Percentiles rank a stretch among this genome's conserved stretches.
Evolutionary conservation across 495 filamentous ascomycete genomes (phyloP).

Genomic region (Lophiostoma macrostomum): DNA sequence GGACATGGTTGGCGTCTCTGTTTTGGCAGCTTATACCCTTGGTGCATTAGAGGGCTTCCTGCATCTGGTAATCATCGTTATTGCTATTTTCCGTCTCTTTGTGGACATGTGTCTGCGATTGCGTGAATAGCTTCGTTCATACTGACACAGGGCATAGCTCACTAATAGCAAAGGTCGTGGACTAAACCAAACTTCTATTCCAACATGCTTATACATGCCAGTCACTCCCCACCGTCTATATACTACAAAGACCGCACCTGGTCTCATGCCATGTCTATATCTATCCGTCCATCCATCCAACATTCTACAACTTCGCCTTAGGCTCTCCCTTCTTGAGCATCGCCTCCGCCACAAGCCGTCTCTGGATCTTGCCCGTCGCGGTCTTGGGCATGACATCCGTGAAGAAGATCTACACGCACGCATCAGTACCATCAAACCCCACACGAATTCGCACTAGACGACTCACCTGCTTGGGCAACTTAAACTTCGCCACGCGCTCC

Average conservation of each 20-base stretch:
- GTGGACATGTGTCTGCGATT: too few species aligned
- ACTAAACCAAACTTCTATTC: too few species aligned
- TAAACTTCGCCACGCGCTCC: constrained; percentile 71
- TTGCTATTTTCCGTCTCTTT: neutral
- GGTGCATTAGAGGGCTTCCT: constrained; percentile 4
- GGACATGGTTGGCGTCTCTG: neutral
- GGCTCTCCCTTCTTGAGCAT: constrained; percentile 59
- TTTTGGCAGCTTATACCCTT: constrained; percentile 19
- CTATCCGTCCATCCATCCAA: too few species aligned
- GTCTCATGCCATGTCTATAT: too few species aligned
- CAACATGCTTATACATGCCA: too few species aligned
- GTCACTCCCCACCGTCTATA: too few species aligned
- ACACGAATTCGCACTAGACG: neutral
- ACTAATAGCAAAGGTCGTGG: too few species aligned
- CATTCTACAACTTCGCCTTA: constrained; percentile 34
- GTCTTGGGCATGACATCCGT: constrained; percentile 82
- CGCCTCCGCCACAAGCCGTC: constrained; percentile 72
- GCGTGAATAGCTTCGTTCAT: too few species aligned
- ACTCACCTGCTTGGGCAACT: constrained; percentile 76
- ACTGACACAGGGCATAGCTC: too few species aligned
- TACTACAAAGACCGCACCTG: too few species aligned
- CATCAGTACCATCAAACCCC: neutral
- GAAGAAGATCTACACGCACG: constrained; percentile 60
- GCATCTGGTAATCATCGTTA: neutral
- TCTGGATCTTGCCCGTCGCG: constrained; percentile 83